Evolutionary conservation across 768 basidiomycete species (phyloP).

Genomic region (Mycena latifolia): DNA sequence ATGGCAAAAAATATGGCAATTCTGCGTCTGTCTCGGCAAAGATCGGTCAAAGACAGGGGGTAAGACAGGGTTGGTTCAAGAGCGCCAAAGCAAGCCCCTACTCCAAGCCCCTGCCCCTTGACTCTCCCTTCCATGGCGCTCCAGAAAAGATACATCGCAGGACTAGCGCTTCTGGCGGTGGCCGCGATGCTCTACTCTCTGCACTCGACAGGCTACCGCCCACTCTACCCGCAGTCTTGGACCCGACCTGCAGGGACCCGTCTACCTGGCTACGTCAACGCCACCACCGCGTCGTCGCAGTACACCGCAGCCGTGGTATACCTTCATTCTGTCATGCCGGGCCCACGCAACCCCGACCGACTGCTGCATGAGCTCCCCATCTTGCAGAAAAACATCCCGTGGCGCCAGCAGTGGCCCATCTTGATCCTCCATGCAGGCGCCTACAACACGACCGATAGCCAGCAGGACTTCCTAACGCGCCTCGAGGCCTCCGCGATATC

Average conservation of each 20-base stretch:
- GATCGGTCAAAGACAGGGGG: too few species aligned
- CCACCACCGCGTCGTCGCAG: not conserved
- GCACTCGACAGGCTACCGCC: not conserved
- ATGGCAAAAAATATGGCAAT: too few species aligned
- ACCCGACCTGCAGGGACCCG: not conserved
- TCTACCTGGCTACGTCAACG: not conserved
- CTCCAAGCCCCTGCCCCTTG: too few species aligned
- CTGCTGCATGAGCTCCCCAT: constrained; percentile 1
- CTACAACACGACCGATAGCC: not conserved
- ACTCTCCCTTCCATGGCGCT: constrained; percentile 1
- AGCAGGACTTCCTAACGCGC: not conserved
- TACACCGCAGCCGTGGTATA: constrained; percentile 17
- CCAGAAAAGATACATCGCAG: not conserved
- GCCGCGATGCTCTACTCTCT: not conserved
- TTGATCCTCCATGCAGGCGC: constrained; percentile 12
- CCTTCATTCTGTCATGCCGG: constrained; percentile 12
- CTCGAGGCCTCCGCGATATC: not conserved
- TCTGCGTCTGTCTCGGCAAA: too few species aligned
- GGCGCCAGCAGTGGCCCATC: constrained; percentile 18
- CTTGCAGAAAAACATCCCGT: constrained; percentile 21
- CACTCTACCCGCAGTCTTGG: too few species aligned
- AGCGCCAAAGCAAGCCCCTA: too few species aligned
- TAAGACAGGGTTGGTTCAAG: too few species aligned
- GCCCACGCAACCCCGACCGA: not conserved
- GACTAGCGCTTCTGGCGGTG: not conserved